Evolutionary conservation across 2,329 filamentous ascomycete species (phyloP), one percentile per base, ranked within the genome.

Genomic region (Fusarium pseudocircinatum): DNA sequence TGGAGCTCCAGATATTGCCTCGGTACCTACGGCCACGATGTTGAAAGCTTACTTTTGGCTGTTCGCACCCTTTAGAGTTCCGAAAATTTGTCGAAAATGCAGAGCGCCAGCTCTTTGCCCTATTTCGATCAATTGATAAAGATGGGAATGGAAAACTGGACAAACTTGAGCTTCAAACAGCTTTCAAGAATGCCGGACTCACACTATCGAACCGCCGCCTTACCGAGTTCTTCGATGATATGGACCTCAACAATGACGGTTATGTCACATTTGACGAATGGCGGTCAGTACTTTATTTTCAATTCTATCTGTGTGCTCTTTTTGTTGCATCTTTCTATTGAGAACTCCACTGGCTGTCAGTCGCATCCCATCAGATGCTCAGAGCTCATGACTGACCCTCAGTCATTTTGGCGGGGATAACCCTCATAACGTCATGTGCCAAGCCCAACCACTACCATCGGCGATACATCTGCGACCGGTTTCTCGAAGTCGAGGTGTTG

Each of bases 241-340:
- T 99, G 77, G 96, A 99, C 81, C 88, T 90, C 79, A 96, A 99
- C 84, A 89, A 92, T 76, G 95, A 99, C 81, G 95, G 95, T 53
- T 90, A 85, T 72, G 97, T 98, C 76, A 95, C 88, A 71, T 98
- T 97, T 83, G 91, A 94, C 75, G 96, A 99, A 87, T 98, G 96
- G 96, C 92, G 96, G 96, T 98, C 90, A 83, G 92, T 86, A 65
- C n/a, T 50, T 42, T 54, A 50, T 56, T 60, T 58, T 64, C 42
- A 62, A 26, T 60, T 72, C 65, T 68, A 13, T 52, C 57, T 62
- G 32, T 60, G 40, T 64, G 44, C 53, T 63, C 39, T 61, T 57
- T 30, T 32, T 56, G 40, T 58, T 50, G 22, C 34, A 26, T 43
- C 46, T 28, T n/a, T 30, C 30, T 18, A 14, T 52, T 24, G 16